Evolutionary conservation across 208 protist species (phyloP).

Genomic region (Trypanosoma scelopori): DNA sequence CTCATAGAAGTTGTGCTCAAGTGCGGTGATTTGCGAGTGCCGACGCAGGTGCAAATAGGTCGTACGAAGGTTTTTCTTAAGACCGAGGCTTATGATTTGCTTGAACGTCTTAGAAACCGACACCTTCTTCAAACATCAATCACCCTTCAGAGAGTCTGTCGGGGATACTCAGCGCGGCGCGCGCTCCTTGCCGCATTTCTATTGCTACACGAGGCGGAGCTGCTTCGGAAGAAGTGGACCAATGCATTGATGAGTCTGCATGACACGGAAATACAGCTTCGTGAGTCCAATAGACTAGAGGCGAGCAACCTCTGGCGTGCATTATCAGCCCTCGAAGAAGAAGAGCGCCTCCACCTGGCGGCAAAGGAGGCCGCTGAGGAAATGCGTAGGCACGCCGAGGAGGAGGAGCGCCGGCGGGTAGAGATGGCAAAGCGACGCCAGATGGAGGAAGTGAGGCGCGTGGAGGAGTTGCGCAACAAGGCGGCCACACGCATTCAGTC

Average conservation of each 20-base stretch:
- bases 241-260: background rate
- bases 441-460: background rate
- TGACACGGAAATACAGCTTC: background rate
- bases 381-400: constrained; percentile 1
- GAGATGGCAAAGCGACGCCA: constrained; percentile 11
- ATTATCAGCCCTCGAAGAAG: constrained; percentile 2
- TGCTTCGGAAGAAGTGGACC: constrained; percentile 10
- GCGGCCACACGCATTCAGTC: constrained; percentile 26
- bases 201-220: constrained; percentile 15
- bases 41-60: constrained; percentile 26
- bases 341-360: background rate
- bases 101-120: constrained; percentile 24
- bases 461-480: constrained; percentile 15
- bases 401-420: constrained; percentile 1
- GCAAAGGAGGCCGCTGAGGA: background rate
- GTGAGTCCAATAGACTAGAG: background rate
- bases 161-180: constrained; percentile 12
- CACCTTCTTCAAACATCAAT: constrained; percentile 11
- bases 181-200: constrained; percentile 1
- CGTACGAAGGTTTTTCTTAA: constrained; percentile 46
- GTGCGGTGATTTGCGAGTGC: constrained; percentile 2
- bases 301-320: background rate
- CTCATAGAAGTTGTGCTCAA: constrained; percentile 18
- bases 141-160: constrained; percentile 10
- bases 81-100: constrained; percentile 23